Evolutionary conservation across 2,329 filamentous ascomycete species (phyloP), one percentile per base, ranked within the genome.

Genomic region (Rutstroemia sp.): DNA sequence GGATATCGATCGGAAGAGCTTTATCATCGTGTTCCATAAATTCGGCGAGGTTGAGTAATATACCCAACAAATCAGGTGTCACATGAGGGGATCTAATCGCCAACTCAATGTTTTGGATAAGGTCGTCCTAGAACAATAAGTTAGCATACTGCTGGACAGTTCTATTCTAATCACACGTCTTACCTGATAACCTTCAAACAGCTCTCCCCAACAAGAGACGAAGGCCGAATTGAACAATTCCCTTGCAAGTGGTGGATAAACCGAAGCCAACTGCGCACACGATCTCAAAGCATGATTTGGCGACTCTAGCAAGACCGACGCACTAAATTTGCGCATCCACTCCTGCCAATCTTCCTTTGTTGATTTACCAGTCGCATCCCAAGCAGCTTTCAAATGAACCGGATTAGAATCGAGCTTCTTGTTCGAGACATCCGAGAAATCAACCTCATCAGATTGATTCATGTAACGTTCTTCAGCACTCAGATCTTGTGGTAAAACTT

Each of bases 11-110:
- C 1, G 94, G 94, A 52, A 99, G 76, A 14, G 95, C 92, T 72
- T 99, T 99, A 71, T 99, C 94, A 65, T 99, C 95, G 68, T 99
- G 94, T 70, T 99, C 94, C 94, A 99, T 99, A 71, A 99, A 99
- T 70, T 99, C 94, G 21, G 94, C 94, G 51, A 99, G 79, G 67
- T 99, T 99, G 49, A 99, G 82, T 27, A 99, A 78, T 50, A 96
- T 87, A 59, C 96, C 92, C 8, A 99, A 77, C 62, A 99, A 87
- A 71, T 99, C 95, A 0, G 95, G 94, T 0, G 94, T 92, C 12
- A 99, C 95, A 64, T 96, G 92, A 52, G 92, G 88, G 3, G 92
- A 97, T 54, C 91, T 94, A 64, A 99, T 88, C 0, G 95, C 94
- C 60, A 88, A 90, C 71, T 99, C 94, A 52, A 99, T 95, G 23